Evolutionary conservation across 805 yeast genomes (phyloP).

Genomic region (Kurtzmaniella cleridarum): DNA sequence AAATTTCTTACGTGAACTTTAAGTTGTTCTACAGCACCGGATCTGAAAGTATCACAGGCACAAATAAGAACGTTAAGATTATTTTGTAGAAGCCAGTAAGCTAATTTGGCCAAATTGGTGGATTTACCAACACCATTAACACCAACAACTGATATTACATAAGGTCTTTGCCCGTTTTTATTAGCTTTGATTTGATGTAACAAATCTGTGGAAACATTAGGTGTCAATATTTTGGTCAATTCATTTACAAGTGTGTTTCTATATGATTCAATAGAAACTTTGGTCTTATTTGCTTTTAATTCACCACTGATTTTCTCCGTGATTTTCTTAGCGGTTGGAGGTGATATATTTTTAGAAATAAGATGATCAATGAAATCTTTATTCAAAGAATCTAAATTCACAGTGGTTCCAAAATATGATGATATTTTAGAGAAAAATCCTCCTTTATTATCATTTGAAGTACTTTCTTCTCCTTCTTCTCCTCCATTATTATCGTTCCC

Average conservation of each 20-base stretch:
- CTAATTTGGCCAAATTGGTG: constrained; percentile 87
- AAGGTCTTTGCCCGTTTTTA: constrained; percentile 47
- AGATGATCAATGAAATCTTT: constrained; percentile 68
- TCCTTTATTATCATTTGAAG: constrained; percentile 1
- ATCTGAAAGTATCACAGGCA: constrained; percentile 96
- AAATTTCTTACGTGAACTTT: constrained; percentile 89
- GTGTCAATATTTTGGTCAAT: constrained; percentile 75
- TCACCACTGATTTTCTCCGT: constrained; percentile 66
- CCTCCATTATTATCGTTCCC: constrained; percentile 26
- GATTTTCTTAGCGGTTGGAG: constrained; percentile 74
- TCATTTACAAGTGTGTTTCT: constrained; percentile 60
- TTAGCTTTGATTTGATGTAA: constrained; percentile 68
- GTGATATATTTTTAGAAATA: constrained; percentile 84
- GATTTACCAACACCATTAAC: constrained; percentile 98
- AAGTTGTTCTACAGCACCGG: constrained; percentile 98
- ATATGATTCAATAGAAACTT: constrained; percentile 66
- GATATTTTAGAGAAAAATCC: constrained; percentile 32
- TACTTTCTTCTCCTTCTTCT: constrained; percentile 7
- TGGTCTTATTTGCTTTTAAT: constrained; percentile 67
- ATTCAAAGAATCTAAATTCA: constrained; percentile 57
- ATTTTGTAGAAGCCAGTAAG: constrained; percentile 92
- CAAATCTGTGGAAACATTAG: constrained; percentile 84
- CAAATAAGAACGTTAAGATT: constrained; percentile 81
- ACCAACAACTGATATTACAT: constrained; percentile 95
- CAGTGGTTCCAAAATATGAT: constrained; percentile 32